These are phyloP conservation scores for Botrytis aclada DNA, from an alignment of 2,329 filamentous ascomycete genomes.

Conservation along the genomic window DNA sequence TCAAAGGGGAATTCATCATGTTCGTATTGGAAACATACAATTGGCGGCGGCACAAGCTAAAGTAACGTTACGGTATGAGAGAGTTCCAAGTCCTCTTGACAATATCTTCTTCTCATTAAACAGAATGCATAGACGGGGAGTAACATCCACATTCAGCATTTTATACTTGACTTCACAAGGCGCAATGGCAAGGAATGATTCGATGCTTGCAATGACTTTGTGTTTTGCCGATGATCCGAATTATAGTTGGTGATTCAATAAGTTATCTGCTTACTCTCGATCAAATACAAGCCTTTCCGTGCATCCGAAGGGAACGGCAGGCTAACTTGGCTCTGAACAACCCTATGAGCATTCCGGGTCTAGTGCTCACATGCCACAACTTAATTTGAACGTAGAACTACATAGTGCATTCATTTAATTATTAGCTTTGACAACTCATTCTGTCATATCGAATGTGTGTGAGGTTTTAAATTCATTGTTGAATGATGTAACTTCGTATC, in stretches of 20 bases:
- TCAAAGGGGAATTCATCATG: not conserved
- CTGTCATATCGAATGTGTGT: not conserved
- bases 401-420: too few relatives aligned
- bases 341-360: not conserved
- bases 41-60: not conserved
- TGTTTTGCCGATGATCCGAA: not conserved
- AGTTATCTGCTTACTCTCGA: not conserved
- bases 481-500: not conserved
- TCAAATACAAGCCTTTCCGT: not conserved
- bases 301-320: not conserved
- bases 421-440: not conserved
- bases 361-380: not conserved
- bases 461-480: not conserved
- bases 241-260: not conserved
- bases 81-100: not conserved
- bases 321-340: not conserved
- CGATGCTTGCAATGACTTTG: not conserved
- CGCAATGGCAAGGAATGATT: not conserved
- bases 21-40: not conserved
- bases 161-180: not conserved
- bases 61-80: not conserved
- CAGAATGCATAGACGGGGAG: not conserved
- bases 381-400: not conserved
- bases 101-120: not conserved
- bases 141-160: not conserved